These are phyloP conservation scores for Phytophthora ramorum DNA, from an alignment of 352 stramenopile genomes.

Conservation along the genomic window DNA sequence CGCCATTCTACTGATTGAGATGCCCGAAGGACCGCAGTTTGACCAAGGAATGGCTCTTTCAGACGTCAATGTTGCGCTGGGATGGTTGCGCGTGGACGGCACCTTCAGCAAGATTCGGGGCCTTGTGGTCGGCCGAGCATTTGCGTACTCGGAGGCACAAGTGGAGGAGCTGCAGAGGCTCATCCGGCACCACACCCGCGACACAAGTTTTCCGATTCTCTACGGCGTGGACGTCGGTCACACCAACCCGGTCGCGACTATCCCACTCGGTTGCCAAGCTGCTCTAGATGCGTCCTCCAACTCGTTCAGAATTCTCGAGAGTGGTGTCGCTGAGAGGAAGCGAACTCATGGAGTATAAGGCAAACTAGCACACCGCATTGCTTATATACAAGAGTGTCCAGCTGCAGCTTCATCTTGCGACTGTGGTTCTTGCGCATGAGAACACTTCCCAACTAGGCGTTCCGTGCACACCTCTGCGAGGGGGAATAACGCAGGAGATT, in stretches of 20 bases:
- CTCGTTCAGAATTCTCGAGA: conserved; percentile 42
- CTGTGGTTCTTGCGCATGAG: conserved; percentile 10
- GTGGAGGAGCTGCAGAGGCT: conserved; percentile 55
- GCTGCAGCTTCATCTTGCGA: conserved; percentile 3
- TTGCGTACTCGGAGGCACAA: conserved; percentile 45
- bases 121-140: conserved; percentile 60
- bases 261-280: conserved; percentile 53
- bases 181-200: conserved; percentile 61
- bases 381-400: not conserved
- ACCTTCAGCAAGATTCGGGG: conserved; percentile 59
- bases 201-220: conserved; percentile 55
- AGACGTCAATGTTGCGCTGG: conserved; percentile 56
- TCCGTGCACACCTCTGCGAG: not conserved
- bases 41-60: conserved; percentile 59
- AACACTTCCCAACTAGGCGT: conserved; percentile 2
- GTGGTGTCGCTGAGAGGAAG: conserved; percentile 26
- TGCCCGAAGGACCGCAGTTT: conserved; percentile 54
- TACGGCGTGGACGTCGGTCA: conserved; percentile 66
- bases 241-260: conserved; percentile 66
- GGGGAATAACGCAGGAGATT: not conserved
- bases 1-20: conserved; percentile 63
- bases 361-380: not conserved
- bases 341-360: not conserved
- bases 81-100: conserved; percentile 50
- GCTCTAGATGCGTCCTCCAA: conserved; percentile 44